Conservation (phyloP, 2,329 filamentous ascomycete species). For the Colletotrichum karsti region DNA sequence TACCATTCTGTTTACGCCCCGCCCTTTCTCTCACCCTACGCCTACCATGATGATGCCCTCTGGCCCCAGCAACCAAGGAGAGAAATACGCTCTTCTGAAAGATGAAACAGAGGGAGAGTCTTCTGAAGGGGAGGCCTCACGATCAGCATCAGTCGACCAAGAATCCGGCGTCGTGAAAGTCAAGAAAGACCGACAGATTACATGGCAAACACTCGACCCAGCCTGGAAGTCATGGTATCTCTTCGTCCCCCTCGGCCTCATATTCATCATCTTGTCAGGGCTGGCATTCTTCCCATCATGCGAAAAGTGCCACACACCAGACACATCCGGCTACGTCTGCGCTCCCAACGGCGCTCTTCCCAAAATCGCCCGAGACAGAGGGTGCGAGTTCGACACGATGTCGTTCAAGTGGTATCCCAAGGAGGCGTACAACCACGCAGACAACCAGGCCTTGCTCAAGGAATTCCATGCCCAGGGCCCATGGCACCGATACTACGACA, state of each 20-base stretch:
- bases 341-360: constrained; percentile 12
- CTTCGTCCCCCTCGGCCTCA: neutral
- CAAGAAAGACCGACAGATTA: neutral
- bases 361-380: constrained; percentile 10
- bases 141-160: neutral
- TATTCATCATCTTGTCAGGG: neutral
- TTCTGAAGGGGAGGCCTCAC: neutral
- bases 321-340: constrained; percentile 11
- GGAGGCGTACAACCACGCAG: neutral
- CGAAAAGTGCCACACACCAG: neutral
- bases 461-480: constrained; percentile 2
- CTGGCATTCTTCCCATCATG: constrained; percentile 18
- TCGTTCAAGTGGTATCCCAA: constrained; percentile 18
- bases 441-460: constrained; percentile 2
- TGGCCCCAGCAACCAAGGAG: neutral
- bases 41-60: neutral
- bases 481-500: constrained; percentile 17
- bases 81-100: constrained; percentile 10
- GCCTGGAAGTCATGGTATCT: constrained; percentile 20
- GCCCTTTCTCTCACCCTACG: neutral
- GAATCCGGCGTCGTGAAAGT: neutral
- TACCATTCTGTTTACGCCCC: too few relatives aligned
- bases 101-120: neutral
- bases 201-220: constrained; percentile 3
- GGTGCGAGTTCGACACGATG: constrained; percentile 24